Evolutionary conservation across 352 stramenopile genomes (phyloP), one percentile per base, ranked within the genome.

Genomic region (Phytophthora lateralis): DNA sequence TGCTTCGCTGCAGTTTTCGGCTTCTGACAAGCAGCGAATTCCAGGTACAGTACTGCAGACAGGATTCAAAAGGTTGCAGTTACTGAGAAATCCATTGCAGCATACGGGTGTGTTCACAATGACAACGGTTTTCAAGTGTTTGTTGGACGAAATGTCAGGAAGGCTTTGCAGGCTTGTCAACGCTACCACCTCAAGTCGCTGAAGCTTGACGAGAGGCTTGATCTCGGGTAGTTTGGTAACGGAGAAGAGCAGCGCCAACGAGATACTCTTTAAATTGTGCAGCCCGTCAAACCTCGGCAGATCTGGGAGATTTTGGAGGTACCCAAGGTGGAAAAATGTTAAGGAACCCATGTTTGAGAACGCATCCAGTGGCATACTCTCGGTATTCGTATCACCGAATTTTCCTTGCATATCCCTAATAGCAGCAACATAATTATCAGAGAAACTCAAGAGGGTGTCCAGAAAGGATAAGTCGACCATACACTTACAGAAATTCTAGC

Each of bases 401-500:
- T 55, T 55, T n/a, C 55, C 55, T 39, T 62, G 29, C 5, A 62
- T 27, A 17, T 24, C 34, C 2, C 55, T 62, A n/a, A 48, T 34
- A 14, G 34, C 8, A 75, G 75, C 17, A 70, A 42, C 5, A 37
- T 21, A 17, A 32, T 18, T 38, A 60, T 4, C 20, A 37, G n/a
- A 15, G 43, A 6, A 37, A 10, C 5, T 8, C 29, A 17, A 18
- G 30, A 11, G 17, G 24, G 17, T 10, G 14, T n/a, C n/a, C n/a
- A n/a, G 6, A 18, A 27, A 15, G 10, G 11, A 8, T 45, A 26
- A n/a, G 12, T 12, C 0, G 5, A 32, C 7, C 7, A 15, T 27
- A 37, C n/a, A 69, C 66, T 14, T 57, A 78, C 70, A 75, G 18
- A 30, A 66, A 70, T 24, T 73, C 58, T 5, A 78, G 45, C 9